Evolutionary conservation across 441 rosid genomes (phyloP), one percentile per base, ranked within the genome.

Genomic region (Erodium trifolium): DNA sequence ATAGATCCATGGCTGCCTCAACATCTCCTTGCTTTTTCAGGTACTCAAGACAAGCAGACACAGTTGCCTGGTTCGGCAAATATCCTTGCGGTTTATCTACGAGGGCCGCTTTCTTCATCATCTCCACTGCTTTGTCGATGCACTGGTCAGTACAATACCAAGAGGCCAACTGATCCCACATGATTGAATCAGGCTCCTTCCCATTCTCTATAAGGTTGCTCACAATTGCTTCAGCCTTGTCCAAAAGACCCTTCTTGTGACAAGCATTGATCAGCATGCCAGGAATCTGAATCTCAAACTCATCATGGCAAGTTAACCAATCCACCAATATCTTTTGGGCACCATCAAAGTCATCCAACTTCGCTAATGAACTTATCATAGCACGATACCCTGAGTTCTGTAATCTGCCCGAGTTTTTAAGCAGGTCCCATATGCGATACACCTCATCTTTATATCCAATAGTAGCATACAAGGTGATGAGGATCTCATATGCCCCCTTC

Each of bases 391-490:
- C 18, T 0, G 60, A 53, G 60, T 53, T 53, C 17, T 53, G 16
- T 53, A 53, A 53, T 14, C 7, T 53, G 5, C 60, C 18, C 19
- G 18, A 53, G 13, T 5, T 53, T 53, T 53, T 53, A 13, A n/a
- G 7, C 31, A 39, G 45, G 45, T 45, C 68, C 88, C 88, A 86
- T 63, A 80, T 67, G 2, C 80, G 76, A 71, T 76, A 75, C 1
- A 82, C 80, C 8, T 76, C 86, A 19, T 73, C 79, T 71, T 76
- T 81, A 11, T 75, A 71, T 63, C 82, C 76, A 31, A 77, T 66
- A 55, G 75, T 35, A 9, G 83, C 66, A 65, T 82, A 82, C 59
- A 65, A 6, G 67, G 82, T 74, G 29, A 84, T 65, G 51, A 81
- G 71, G n/a, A 66, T 17, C 60, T 79, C 80, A 65, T 71, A 81